Evolutionary conservation across 2,329 filamentous ascomycete species (phyloP).

Genomic region (Tolypocladium inflatum): DNA sequence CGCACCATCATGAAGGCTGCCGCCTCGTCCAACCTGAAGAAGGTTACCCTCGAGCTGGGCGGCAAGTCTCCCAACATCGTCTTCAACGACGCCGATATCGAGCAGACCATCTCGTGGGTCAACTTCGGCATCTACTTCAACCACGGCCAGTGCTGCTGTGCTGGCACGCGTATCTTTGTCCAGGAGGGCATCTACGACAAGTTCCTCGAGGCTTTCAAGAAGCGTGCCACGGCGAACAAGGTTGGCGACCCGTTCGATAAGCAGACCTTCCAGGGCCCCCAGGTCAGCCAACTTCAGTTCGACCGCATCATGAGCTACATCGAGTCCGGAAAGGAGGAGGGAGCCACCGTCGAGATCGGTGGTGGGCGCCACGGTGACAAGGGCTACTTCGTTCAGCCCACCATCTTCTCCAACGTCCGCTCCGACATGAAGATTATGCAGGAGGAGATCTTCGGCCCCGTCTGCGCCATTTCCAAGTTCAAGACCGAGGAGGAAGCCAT

Average conservation of each 20-base stretch:
- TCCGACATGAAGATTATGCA: constrained; percentile 84
- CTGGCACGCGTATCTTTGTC: constrained; percentile 75
- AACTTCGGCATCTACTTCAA: constrained; percentile 62
- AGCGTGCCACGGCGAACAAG: constrained; percentile 62
- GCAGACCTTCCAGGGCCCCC: constrained; percentile 80
- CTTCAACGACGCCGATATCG: constrained; percentile 69
- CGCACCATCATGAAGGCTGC: constrained; percentile 74
- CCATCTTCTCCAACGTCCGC: constrained; percentile 76
- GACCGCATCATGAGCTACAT: constrained; percentile 84
- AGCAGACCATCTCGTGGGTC: constrained; percentile 69
- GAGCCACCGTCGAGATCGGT: constrained; percentile 50
- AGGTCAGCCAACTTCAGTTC: constrained; percentile 77
- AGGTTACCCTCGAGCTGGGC: constrained; percentile 71
- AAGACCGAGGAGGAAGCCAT: constrained; percentile 73
- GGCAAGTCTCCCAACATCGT: constrained; percentile 77
- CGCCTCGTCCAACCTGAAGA: constrained; percentile 69
- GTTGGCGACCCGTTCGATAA: constrained; percentile 75
- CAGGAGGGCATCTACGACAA: constrained; percentile 83
- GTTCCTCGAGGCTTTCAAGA: constrained; percentile 74
- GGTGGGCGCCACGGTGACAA: constrained; percentile 52
- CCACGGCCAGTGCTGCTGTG: constrained; percentile 60
- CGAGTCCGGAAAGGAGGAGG: constrained; percentile 52
- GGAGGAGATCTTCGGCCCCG: constrained; percentile 88
- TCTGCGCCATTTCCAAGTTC: constrained; percentile 80
- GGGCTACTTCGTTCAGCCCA: constrained; percentile 87